These are phyloP conservation scores for Durotheca rogersii DNA, from an alignment of 495 filamentous ascomycete genomes.

Conservation along the genomic window DNA sequence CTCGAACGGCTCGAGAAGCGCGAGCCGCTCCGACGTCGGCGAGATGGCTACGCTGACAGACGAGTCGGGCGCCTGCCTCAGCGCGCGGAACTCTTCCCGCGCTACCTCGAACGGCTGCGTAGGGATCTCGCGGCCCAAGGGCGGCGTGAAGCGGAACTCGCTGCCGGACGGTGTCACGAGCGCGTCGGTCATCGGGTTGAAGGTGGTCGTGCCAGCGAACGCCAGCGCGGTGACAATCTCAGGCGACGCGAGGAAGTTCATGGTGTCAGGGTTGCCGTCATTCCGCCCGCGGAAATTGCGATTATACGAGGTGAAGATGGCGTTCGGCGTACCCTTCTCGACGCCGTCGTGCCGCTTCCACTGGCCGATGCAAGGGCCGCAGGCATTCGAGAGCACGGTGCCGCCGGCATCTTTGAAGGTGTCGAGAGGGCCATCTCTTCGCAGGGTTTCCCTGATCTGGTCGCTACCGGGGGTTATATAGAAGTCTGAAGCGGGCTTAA, in stretches of 20 bases:
- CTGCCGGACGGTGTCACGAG: conserved; percentile 78
- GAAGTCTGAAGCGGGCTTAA: conserved; percentile 86
- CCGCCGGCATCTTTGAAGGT: conserved; percentile 89
- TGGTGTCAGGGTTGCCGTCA: conserved; percentile 91
- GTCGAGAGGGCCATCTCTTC: conserved; percentile 77
- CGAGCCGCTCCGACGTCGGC: conserved; percentile 83
- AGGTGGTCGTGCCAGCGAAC: conserved; percentile 88
- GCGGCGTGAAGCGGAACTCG: conserved; percentile 82
- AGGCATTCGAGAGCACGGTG: conserved; percentile 89
- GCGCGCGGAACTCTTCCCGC: conserved; percentile 71
- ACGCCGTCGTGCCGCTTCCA: conserved; percentile 90
- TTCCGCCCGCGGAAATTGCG: conserved; percentile 97
- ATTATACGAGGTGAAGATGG: conserved; percentile 97
- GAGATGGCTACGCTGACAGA: conserved; percentile 69
- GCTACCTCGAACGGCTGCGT: conserved; percentile 75
- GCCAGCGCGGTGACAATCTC: conserved; percentile 96
- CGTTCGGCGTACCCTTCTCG: conserved; percentile 82
- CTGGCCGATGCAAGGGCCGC: conserved; percentile 92
- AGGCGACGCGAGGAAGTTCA: conserved; percentile 97
- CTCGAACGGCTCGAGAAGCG: conserved; percentile 85
- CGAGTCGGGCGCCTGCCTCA: conserved; percentile 66
- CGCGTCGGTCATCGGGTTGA: conserved; percentile 91
- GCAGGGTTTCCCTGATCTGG: conserved; percentile 91
- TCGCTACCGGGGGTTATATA: conserved; percentile 96
- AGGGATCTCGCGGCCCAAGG: conserved; percentile 76